These are phyloP conservation scores for Daldinia caldariorum DNA, from an alignment of 495 filamentous ascomycete genomes.

Conservation along the genomic window DNA sequence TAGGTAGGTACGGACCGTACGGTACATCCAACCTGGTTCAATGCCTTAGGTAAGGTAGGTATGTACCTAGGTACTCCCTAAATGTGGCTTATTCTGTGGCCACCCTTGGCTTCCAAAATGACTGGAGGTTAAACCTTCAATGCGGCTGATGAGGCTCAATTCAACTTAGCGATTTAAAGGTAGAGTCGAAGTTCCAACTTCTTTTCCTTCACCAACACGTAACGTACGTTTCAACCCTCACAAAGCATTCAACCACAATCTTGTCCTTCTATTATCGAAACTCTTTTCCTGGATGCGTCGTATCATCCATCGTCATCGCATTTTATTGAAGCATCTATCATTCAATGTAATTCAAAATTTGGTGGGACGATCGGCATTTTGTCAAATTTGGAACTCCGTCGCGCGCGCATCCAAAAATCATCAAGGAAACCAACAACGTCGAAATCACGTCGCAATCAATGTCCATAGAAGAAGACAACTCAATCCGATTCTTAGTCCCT, in stretches of 20 bases:
- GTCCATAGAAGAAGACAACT: constrained; percentile 23
- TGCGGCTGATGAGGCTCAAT: constrained; percentile 42
- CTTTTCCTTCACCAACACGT: constrained; percentile 6
- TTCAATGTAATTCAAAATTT: constrained; percentile 7
- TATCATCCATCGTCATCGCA: constrained; percentile 18
- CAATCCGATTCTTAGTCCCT: constrained; percentile 25
- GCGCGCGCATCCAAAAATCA: constrained; percentile 12
- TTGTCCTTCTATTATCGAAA: background rate
- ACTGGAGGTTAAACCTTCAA: background rate
- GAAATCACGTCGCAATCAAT: constrained; percentile 35
- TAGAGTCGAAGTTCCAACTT: constrained; percentile 18
- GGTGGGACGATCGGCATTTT: background rate
- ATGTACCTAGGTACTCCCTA: no score
- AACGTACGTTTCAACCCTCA: constrained; percentile 34
- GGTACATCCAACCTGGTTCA: no score
- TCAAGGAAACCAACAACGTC: background rate
- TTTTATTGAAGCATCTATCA: background rate
- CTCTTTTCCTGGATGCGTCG: background rate
- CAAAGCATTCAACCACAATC: constrained; percentile 28
- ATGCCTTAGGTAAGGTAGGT: no score
- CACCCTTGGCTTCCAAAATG: background rate
- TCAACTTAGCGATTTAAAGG: constrained; percentile 23
- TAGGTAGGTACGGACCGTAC: no score
- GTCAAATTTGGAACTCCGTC: background rate
- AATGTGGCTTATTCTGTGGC: background rate